Conservation (phyloP, 371 early-diverging fungal genomes). For the Thermomucor indicae-seudaticae region DNA sequence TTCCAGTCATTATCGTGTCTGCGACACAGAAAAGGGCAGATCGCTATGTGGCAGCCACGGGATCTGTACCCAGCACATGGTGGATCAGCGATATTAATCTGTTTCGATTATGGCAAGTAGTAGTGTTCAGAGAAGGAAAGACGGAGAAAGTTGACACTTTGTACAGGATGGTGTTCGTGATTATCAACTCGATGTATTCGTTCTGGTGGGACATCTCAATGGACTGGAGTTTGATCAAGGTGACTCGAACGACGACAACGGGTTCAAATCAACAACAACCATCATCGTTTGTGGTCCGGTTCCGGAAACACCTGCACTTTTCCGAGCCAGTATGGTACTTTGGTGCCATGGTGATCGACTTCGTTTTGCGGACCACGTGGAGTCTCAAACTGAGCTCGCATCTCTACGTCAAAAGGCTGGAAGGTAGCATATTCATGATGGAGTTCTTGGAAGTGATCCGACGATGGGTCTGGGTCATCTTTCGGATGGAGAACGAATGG, state of each 20-base stretch:
- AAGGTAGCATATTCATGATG: constrained; percentile 71
- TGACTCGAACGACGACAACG: constrained; percentile 11
- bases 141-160: background rate
- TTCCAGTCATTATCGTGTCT: constrained; percentile 78
- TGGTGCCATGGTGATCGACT: constrained; percentile 69
- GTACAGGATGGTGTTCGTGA: constrained; percentile 69
- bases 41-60: constrained; percentile 25
- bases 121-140: background rate
- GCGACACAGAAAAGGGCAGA: constrained; percentile 57
- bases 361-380: constrained; percentile 83
- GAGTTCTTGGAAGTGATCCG: constrained; percentile 76
- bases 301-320: constrained; percentile 67
- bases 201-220: constrained; percentile 93
- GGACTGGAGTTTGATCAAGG: constrained; percentile 79
- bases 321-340: constrained; percentile 62
- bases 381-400: constrained; percentile 75
- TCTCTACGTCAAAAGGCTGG: constrained; percentile 60
- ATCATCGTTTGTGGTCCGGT: constrained; percentile 21
- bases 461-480: constrained; percentile 91
- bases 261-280: constrained; percentile 7
- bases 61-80: constrained; percentile 33
- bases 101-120: constrained; percentile 38
- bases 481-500: constrained; percentile 83
- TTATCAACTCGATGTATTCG: constrained; percentile 86
- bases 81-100: constrained; percentile 35